phyloP scores from a whole-genome alignment of 2,329 filamentous ascomycete genomes.

The Raffaelea arxii region DNA sequence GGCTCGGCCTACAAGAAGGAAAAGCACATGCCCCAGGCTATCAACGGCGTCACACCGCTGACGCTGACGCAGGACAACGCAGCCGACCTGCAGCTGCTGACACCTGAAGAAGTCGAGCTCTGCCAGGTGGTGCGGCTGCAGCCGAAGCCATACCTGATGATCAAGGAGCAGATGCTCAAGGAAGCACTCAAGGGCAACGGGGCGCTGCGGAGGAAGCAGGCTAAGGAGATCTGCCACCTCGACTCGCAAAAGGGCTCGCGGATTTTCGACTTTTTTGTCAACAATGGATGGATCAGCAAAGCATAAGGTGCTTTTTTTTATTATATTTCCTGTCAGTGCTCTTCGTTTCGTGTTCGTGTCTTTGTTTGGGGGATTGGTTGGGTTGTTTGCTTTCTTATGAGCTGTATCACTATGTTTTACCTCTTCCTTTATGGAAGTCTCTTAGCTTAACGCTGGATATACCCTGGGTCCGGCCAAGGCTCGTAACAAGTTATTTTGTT shows the following conservation, averaged over 20 bases:
- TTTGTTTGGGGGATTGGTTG: too few relatives aligned
- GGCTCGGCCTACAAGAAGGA: conserved; percentile 37
- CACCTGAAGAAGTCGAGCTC: conserved; percentile 72
- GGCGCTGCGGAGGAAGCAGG: conserved; percentile 85
- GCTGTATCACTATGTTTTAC: too few relatives aligned
- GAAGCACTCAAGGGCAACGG: conserved; percentile 87
- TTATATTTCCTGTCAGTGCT: neutral
- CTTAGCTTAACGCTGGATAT: too few relatives aligned
- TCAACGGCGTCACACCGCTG: conserved; percentile 54
- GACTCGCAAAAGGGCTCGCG: conserved; percentile 77
- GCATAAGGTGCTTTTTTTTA: conserved; percentile 34
- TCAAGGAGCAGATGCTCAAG: conserved; percentile 87
- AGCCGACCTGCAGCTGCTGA: conserved; percentile 76
- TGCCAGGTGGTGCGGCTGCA: conserved; percentile 77
- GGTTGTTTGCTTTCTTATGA: too few relatives aligned
- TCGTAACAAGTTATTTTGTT: too few relatives aligned
- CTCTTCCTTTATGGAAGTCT: too few relatives aligned
- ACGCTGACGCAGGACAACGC: conserved; percentile 65
- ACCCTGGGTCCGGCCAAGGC: too few relatives aligned
- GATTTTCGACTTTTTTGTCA: conserved; percentile 92
- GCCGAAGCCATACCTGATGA: conserved; percentile 88
- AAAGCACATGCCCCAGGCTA: conserved; percentile 43
- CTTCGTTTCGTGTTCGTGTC: too few relatives aligned
- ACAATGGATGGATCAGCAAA: conserved; percentile 85
- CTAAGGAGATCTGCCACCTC: conserved; percentile 73